Evolutionary conservation across 2,329 filamentous ascomycete species (phyloP), one percentile per base, ranked within the genome.

Genomic region (Ceratocystis alfenasii): DNA sequence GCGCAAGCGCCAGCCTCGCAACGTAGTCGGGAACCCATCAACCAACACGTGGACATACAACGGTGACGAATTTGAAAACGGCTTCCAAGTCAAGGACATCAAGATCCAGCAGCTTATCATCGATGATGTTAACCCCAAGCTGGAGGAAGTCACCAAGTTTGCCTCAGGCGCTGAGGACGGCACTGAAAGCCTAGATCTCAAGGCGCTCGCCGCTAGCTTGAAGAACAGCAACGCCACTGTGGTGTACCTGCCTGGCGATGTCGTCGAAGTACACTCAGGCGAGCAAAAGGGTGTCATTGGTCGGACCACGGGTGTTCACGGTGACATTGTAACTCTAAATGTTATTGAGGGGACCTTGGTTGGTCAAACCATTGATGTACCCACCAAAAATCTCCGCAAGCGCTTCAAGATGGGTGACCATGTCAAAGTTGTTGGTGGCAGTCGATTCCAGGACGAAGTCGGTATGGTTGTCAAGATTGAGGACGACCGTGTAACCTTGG

Each of bases 371-470:
- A 94, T 99, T 59, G 93, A 97, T 74, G 92, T 95, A 10, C 94
- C 94, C 1, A 88, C 91, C 69, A 95, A 94, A 76, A 89, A 90
- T 57, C 81, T 99, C 30, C 89, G 94, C 67, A 99, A 99, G 77
- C 84, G 90, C 36, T 99, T 99, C 81, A 86, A 83, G 70, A 83
- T 92, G 69, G 94, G 94, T 79, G 94, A 99, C 72, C 94, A 99
- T 73, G 94, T 99, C 78, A 97, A 97, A 78, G 94, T 99, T 70
- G 95, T 96, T 73, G 93, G 94, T 65, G 93, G 92, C 48, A 96
- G 92, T 77, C 88, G 90, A 71, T 97, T 92, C 75, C 86, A 89
- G 65, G 94, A 96, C 71, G 94, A 99, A 76, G 88, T 97, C 57
- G 94, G 94, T 75, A 95, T 96, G 84, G 92, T 99, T 63, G 91